Percentiles rank a stretch among this genome's conserved stretches.
phyloP scores from a whole-genome alignment of 228 moss, liverwort and hornwort species.

The Sphagnum magellanicum region DNA sequence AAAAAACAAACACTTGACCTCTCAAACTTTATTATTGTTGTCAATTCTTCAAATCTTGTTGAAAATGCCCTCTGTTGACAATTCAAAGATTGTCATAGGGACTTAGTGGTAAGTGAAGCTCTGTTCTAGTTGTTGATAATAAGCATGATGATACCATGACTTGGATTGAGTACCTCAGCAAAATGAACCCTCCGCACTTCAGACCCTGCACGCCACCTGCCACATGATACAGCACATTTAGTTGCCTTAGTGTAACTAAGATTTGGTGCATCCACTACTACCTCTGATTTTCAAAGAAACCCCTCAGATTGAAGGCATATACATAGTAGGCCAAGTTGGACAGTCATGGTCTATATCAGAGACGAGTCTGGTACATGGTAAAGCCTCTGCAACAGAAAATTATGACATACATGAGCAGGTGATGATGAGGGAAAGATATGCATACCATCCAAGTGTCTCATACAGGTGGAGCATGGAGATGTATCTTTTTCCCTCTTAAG shows the following conservation, averaged over 20 bases:
- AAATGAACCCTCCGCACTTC: slow-evolving; percentile 99
- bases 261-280: too few species aligned
- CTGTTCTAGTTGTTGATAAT: neutral
- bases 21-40: too few species aligned
- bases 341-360: neutral
- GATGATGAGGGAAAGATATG: neutral
- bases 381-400: too few species aligned
- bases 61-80: too few species aligned
- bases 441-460: slow-evolving; percentile 95
- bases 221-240: too few species aligned
- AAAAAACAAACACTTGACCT: neutral
- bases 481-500: slow-evolving; percentile 53
- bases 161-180: slow-evolving; percentile 58
- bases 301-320: neutral
- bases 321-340: neutral
- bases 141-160: too few species aligned
- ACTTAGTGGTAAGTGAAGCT: neutral
- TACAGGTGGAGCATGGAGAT: slow-evolving; percentile 99
- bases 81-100: neutral
- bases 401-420: too few species aligned
- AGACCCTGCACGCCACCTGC: slow-evolving; percentile 93
- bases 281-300: too few species aligned
- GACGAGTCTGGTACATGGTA: too few species aligned
- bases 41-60: too few species aligned
- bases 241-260: too few species aligned